These are phyloP conservation scores for Suillus brevipes DNA, from an alignment of 768 basidiomycete genomes.

Conservation along the genomic window DNA sequence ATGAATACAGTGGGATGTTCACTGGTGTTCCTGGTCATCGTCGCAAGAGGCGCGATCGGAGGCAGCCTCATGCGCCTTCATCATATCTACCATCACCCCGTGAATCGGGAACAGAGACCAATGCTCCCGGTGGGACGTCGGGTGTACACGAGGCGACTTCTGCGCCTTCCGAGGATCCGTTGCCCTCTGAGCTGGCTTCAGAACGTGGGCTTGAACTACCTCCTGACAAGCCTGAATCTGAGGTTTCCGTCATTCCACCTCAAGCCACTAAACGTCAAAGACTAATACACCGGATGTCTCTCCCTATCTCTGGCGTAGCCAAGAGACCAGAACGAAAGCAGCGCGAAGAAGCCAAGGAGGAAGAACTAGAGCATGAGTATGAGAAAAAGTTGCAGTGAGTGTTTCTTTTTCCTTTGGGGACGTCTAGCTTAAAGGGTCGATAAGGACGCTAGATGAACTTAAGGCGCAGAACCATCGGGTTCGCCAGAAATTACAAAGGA, in stretches of 20 bases:
- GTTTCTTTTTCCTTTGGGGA: neutral
- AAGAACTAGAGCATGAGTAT: slow-evolving; percentile 54
- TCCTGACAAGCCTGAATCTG: slow-evolving; percentile 6
- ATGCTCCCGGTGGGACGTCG: slow-evolving; percentile 10
- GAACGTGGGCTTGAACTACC: slow-evolving; percentile 11
- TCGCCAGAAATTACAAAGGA: slow-evolving; percentile 66
- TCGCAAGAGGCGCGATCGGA: slow-evolving; percentile 14
- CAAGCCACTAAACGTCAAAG: slow-evolving; percentile 1
- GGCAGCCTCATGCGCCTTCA: slow-evolving; percentile 27
- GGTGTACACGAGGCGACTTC: slow-evolving; percentile 11
- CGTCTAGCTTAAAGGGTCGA: slow-evolving; percentile 2
- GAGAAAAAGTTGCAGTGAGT: slow-evolving; percentile 38
- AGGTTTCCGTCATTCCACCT: neutral
- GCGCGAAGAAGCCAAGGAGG: slow-evolving; percentile 46
- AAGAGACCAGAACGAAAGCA: slow-evolving; percentile 18
- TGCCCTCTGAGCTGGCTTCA: slow-evolving; percentile 5
- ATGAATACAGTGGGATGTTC: slow-evolving; percentile 34
- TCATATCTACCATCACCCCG: slow-evolving; percentile 23
- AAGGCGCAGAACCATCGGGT: slow-evolving; percentile 64
- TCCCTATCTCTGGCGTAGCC: slow-evolving; percentile 21
- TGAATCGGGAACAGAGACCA: slow-evolving; percentile 15
- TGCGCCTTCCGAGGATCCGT: slow-evolving; percentile 9
- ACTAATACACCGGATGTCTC: slow-evolving; percentile 34
- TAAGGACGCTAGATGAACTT: slow-evolving; percentile 61
- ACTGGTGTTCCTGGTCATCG: slow-evolving; percentile 11